Evolutionary conservation across 495 filamentous ascomycete species (phyloP), one percentile per base, ranked within the genome.

Genomic region (Penicillium longicatenatum): DNA sequence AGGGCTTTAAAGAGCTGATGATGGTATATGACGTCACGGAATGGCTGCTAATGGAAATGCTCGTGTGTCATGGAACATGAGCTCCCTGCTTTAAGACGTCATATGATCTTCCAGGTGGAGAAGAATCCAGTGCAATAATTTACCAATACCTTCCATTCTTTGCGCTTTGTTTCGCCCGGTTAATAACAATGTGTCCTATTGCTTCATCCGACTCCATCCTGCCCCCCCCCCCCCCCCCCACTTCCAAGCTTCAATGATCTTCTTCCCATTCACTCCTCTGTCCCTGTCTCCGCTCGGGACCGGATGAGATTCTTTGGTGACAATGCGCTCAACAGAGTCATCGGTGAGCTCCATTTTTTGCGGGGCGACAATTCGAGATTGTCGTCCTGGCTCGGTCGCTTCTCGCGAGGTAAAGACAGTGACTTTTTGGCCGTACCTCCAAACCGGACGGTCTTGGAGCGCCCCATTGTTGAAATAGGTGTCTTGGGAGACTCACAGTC

Each of bases 261-360:
- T 62, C 46, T 16, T 16, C 48, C n/a, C 33, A 30, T 79, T 80
- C 65, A 90, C 86, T 59, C 79, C 82, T 64, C 75, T 82, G 9
- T 84, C 74, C 59, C 89, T 86, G 70, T 83, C 33, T 37, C 48
- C 17, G 17, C 21, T 21, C 82, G 14, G 82, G 74, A 54, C 85
- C 78, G 63, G 84, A 48, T 59, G 17, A 56, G 21, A 29, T 61
- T 58, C 46, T 64, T 69, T 19, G 67, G 54, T 35, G 68, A 52
- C 21, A 70, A 52, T 10, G 43, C 60, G 55, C 58, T 64, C 21
- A 69, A 51, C 14, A 69, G 16, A 33, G 30, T 51, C 39, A 52
- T 68, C 0, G 64, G 47, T 19, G 67, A 57, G 19, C 41, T 26
- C 68, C 68, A 70, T 30, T 67, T 68, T 51, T 67, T 70, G 19